Conservation (phyloP, 306 rosid genomes). For the Myrica gale region DNA sequence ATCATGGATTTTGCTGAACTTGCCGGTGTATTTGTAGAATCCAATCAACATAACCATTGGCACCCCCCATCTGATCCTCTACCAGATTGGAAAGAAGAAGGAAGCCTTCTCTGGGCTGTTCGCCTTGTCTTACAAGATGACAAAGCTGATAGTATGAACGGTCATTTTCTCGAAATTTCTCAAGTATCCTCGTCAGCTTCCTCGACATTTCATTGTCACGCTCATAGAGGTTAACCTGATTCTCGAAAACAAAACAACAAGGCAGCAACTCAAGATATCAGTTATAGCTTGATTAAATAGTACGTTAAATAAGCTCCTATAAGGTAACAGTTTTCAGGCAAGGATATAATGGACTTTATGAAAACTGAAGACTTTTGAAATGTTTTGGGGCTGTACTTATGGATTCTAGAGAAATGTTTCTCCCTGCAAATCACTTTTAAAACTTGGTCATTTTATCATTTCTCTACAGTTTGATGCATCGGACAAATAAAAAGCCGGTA, state of each 20-base stretch:
- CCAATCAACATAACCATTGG: conserved; percentile 85
- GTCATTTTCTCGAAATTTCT: conserved; percentile 66
- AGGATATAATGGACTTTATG: not conserved
- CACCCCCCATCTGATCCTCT: conserved; percentile 88
- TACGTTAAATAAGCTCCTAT: not conserved
- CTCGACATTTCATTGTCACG: conserved; percentile 78
- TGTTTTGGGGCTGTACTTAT: no score
- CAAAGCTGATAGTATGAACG: conserved; percentile 59
- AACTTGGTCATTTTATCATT: no score
- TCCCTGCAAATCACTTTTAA: no score
- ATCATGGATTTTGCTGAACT: conserved; percentile 78
- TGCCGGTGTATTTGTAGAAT: conserved; percentile 80
- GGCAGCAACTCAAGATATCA: conserved; percentile 11
- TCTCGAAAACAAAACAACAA: conserved; percentile 27
- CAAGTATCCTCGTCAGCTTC: conserved; percentile 60
- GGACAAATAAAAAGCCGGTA: not conserved
- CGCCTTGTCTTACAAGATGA: conserved; percentile 96
- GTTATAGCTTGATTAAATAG: not conserved
- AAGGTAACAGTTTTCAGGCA: not conserved
- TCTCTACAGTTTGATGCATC: not conserved
- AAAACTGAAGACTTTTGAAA: no score
- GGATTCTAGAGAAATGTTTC: no score
- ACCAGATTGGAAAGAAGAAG: conserved; percentile 80
- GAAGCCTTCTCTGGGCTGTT: conserved; percentile 91
- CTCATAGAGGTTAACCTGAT: conserved; percentile 60